These are phyloP conservation scores for Babesia sp. DNA, from an alignment of 169 alveolate species.

Conservation along the genomic window DNA sequence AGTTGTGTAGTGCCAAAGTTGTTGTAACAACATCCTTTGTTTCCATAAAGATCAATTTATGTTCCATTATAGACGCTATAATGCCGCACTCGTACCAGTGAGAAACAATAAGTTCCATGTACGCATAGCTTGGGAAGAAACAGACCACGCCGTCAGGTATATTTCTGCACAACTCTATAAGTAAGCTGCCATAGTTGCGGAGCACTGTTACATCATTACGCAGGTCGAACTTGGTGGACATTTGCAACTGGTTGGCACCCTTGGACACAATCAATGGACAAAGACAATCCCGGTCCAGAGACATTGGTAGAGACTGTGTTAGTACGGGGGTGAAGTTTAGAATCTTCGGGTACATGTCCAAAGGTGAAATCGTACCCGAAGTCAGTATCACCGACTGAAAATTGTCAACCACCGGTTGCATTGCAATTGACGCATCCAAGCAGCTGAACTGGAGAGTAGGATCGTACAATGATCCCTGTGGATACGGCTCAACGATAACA, in stretches of 20 bases:
- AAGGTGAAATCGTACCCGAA: conserved; percentile 97
- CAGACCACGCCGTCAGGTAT: conserved; percentile 97
- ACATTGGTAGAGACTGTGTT: conserved; percentile 90
- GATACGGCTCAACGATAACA: conserved; percentile 94
- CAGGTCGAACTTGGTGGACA: conserved; percentile 89
- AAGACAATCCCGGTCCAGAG: conserved; percentile 91
- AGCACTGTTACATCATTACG: conserved; percentile 89
- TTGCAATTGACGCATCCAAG: conserved; percentile 95
- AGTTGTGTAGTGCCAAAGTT: conserved; percentile 88
- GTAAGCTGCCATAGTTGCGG: conserved; percentile 90
- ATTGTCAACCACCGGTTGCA: conserved; percentile 89
- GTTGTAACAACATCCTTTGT: conserved; percentile 96
- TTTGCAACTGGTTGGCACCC: conserved; percentile 88
- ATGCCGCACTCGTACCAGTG: conserved; percentile 95
- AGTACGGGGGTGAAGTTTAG: conserved; percentile 91
- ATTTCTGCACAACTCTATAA: conserved; percentile 86
- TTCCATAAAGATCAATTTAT: conserved; percentile 94
- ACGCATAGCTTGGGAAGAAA: conserved; percentile 93
- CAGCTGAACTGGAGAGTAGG: conserved; percentile 93
- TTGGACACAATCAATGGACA: conserved; percentile 94
- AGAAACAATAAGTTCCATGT: conserved; percentile 88
- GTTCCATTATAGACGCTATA: conserved; percentile 87
- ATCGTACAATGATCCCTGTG: conserved; percentile 92
- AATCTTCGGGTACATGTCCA: conserved; percentile 92
- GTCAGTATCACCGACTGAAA: conserved; percentile 92